Evolutionary conservation across 768 basidiomycete genomes (phyloP), one percentile per base, ranked within the genome.

Genomic region (Leccinum barrowsii): DNA sequence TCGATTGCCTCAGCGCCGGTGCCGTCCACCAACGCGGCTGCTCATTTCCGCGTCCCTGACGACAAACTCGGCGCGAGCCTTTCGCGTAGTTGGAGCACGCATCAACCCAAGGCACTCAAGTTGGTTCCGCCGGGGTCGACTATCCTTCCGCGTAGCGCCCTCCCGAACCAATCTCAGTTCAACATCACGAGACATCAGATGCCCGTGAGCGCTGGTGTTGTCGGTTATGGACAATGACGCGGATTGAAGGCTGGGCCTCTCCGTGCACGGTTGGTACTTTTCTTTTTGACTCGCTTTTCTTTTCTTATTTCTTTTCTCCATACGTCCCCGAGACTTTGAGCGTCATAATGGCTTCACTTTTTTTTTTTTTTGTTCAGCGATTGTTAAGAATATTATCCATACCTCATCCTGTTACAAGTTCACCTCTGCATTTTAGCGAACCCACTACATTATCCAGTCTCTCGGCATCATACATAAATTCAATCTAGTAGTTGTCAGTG

Each of bases 61-160:
- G 85, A 87, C 59, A 77, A 77, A 60, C 76, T 85, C 7, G 78
- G 75, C 7, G 81, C 73, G 21, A 76, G 80, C 68, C 74, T 90
- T 28, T 85, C 83, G 17, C 80, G 88, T 57, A 82, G 81, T 60
- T 78, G 80, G 58, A 86, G 82, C 66, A 78, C 80, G 6, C 82
- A 83, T 62, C 78, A 79, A 52, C 72, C 77, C 17, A 75, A 75
- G 52, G 65, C 71, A 42, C 71, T 75, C 53, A 80, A 80, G 63
- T 68, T 77, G 48, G 66, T 71, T 26, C 56, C 66, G 19, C 67
- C 70, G 19, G 62, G 65, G 24, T 53, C 65, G 24, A 22, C 60
- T 28, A 74, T 82, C 54, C 69, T 71, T 44, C 78, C 85, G 15
- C 82, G 80, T 50, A 86, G 83, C 63, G 84, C 85, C 26, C 74